Evolutionary conservation across 768 basidiomycete genomes (phyloP).

Genomic region (Tylopilus sp.): DNA sequence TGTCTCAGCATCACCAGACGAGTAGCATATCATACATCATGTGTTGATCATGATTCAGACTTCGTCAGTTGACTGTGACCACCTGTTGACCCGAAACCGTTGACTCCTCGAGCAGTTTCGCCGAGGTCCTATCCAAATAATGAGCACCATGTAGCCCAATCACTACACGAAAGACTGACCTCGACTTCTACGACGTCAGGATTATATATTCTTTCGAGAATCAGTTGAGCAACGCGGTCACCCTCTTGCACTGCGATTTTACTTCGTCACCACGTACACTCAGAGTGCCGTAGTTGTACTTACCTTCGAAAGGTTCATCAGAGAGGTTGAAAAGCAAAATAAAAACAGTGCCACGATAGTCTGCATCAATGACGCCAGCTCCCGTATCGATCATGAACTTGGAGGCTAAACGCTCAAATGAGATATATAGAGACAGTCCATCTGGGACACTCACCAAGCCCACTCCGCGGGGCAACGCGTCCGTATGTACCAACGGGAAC

Average conservation of each 20-base stretch:
- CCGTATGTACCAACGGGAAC: constrained; percentile 94
- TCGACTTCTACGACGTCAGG: constrained; percentile 85
- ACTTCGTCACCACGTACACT: neutral
- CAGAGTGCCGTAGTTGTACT: neutral
- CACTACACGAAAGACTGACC: constrained; percentile 40
- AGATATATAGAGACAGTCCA: neutral
- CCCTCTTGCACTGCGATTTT: constrained; percentile 72
- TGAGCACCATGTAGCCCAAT: constrained; percentile 1
- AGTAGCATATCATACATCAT: constrained; percentile 7
- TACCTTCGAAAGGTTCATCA: constrained; percentile 86
- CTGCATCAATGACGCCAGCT: constrained; percentile 95
- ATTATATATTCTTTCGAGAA: constrained; percentile 86
- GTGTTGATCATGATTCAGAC: constrained; percentile 1
- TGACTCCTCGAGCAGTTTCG: constrained; percentile 76
- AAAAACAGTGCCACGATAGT: constrained; percentile 89
- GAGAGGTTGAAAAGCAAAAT: constrained; percentile 92
- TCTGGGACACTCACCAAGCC: constrained; percentile 64
- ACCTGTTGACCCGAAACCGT: constrained; percentile 95
- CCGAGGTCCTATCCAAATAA: constrained; percentile 63
- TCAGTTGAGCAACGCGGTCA: constrained; percentile 94
- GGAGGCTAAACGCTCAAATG: constrained; percentile 54
- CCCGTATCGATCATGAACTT: constrained; percentile 99
- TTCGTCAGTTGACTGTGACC: constrained; percentile 57
- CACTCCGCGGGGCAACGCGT: constrained; percentile 92
- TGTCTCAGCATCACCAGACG: neutral